phyloP scores from a whole-genome alignment of 2,329 filamentous ascomycete genomes.

The Diplocarpon mali region DNA sequence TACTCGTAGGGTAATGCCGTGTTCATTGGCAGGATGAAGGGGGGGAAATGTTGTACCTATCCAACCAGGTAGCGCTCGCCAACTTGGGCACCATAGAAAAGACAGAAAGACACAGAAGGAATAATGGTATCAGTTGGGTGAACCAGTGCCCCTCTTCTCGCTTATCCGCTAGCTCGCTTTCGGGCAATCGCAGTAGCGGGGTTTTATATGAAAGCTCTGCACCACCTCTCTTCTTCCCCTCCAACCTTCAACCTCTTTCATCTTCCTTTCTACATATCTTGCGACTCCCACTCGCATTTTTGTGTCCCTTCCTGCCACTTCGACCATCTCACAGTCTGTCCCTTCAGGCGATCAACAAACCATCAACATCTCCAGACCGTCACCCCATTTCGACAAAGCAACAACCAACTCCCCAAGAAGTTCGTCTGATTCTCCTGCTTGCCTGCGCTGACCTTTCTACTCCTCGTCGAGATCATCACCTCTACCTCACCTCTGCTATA shows the following conservation, averaged over 20 bases:
- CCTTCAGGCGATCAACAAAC: conserved; percentile 24
- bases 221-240: neutral
- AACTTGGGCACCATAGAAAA: no score
- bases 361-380: conserved; percentile 12
- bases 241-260: neutral
- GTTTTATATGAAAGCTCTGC: neutral
- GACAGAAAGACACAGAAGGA: no score
- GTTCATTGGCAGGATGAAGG: no score
- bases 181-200: neutral
- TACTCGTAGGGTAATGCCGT: no score
- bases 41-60: no score
- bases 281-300: neutral
- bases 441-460: conserved; percentile 24
- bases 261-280: neutral
- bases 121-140: no score
- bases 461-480: conserved; percentile 15
- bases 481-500: conserved; percentile 8
- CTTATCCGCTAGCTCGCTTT: neutral
- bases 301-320: conserved; percentile 3
- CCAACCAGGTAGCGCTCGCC: no score
- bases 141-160: no score
- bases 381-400: neutral
- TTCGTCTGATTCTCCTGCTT: conserved; percentile 28
- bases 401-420: conserved; percentile 21
- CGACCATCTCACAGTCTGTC: conserved; percentile 23